Conservation (phyloP, 1,139 yeast species). For the Zygoascus sp. region DNA sequence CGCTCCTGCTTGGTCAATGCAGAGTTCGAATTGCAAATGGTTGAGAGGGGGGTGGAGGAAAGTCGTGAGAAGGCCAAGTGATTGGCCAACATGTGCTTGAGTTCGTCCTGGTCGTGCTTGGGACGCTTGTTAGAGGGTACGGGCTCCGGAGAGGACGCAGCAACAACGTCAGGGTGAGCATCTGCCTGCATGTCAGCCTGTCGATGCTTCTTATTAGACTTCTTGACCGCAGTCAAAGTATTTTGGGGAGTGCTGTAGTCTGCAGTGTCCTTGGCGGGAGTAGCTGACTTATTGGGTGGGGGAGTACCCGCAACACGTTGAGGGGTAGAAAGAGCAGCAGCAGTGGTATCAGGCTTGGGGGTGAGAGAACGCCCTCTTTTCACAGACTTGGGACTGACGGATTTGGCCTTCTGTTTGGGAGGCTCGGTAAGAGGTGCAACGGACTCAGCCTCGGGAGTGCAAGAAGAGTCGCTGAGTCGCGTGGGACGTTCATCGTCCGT, state of each 20-base stretch:
- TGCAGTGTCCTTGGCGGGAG: no score
- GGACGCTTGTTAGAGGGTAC: not conserved
- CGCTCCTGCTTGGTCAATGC: slow-evolving; percentile 27
- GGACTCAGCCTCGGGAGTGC: not conserved
- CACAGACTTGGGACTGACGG: not conserved
- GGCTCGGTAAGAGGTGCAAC: no score
- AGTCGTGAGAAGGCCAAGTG: slow-evolving; percentile 87
- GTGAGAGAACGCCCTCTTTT: not conserved
- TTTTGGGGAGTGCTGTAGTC: not conserved
- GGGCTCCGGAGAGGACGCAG: not conserved
- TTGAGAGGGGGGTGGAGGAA: slow-evolving; percentile 77
- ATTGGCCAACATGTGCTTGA: slow-evolving; percentile 65
- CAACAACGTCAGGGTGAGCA: not conserved
- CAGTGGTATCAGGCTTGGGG: not conserved
- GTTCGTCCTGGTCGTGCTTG: slow-evolving; percentile 38
- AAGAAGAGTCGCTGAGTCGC: slow-evolving; percentile 1
- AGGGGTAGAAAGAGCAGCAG: not conserved
- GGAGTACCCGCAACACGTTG: not conserved
- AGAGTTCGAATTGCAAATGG: slow-evolving; percentile 50
- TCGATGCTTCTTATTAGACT: not conserved
- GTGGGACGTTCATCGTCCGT: slow-evolving; percentile 32
- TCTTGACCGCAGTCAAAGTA: not conserved
- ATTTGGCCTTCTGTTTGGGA: not conserved
- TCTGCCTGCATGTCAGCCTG: not conserved
- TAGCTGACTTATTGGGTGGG: no score